Base-by-base conservation (phyloP, 1,284 basidiomycete species). In the Boletus sp. region DNA sequence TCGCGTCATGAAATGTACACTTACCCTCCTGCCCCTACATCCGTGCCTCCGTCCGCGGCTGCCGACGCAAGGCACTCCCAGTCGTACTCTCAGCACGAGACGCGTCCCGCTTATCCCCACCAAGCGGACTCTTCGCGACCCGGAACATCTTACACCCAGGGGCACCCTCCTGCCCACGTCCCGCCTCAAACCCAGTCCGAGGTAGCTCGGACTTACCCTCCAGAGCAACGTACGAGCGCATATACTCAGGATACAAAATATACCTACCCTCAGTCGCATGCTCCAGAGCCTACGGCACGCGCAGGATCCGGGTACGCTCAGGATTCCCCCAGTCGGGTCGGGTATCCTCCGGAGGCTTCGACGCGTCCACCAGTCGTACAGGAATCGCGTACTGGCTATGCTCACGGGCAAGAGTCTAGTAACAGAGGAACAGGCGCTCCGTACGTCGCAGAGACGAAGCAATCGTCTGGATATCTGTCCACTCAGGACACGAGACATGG, bases 1-100 rank as follows among this genome's bases (percentile, higher is more conserved):
- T 66, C 68, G 33, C 67, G 67, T 39, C 67, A 67, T 13, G 66
- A 67, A n/a, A 57, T 71, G 45, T 72, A 71, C 37, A 5, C 67
- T 42, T 63, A 67, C 7, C 58, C 58, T 7, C n/a, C 63, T 53
- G 46, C 59, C 12, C 43, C 61, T 18, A 4, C 65, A 7, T 52
- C 68, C 20, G 63, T 58, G 2, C 51, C 67, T 53, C 11, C 58
- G 1, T 33, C 67, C 36, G 20, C 69, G 41, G 27, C 64, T 2
- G 53, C 65, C 24, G 64, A 71, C 4, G 27, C 66, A 15, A 65
- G 65, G 11, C 65, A 72, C 33, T 16, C 64, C 20, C 67, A 71
- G 22, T 47, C 69, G 1, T 70, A 61, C 51, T 42, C 65, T 51
- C 66, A 66, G 31, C 67, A 69, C 35, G 70, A 69, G 22, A 3